Evolutionary conservation across 208 protist genomes (phyloP).

Genomic region (Entamoeba histolytica): DNA sequence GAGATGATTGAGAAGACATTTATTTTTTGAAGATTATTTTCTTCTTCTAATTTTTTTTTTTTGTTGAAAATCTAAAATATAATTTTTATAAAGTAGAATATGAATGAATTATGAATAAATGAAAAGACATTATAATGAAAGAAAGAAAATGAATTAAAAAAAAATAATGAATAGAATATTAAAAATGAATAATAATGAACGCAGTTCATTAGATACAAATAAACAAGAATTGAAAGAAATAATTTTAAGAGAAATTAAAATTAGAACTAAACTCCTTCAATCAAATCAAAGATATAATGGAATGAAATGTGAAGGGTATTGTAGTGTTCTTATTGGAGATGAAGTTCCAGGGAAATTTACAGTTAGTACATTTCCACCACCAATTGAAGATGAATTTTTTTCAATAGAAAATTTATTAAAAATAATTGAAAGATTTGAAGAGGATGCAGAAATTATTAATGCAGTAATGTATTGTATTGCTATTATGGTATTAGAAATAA

Average conservation of each 20-base stretch:
- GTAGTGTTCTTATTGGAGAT: not conserved
- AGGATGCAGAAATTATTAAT: not conserved
- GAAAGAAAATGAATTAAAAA: no score
- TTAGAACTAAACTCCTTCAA: not conserved
- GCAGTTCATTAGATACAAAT: not conserved
- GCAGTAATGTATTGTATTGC: not conserved
- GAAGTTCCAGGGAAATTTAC: not conserved
- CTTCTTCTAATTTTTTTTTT: no score
- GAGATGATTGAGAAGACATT: no score
- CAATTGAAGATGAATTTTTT: not conserved
- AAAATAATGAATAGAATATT: no score
- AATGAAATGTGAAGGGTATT: not conserved
- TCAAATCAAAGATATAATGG: not conserved
- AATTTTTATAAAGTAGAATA: not conserved
- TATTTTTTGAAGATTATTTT: no score
- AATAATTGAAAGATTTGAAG: not conserved
- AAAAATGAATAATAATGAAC: not conserved
- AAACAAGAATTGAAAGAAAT: not conserved
- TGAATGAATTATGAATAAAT: not conserved
- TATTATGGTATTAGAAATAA: not conserved
- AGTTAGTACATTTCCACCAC: not conserved
- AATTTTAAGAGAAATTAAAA: not conserved
- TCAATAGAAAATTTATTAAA: not conserved
- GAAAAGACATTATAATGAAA: not conserved
- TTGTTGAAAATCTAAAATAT: not conserved